Evolutionary conservation across 2,329 filamentous ascomycete genomes (phyloP).

Genomic region (Stenocarpella maydis): DNA sequence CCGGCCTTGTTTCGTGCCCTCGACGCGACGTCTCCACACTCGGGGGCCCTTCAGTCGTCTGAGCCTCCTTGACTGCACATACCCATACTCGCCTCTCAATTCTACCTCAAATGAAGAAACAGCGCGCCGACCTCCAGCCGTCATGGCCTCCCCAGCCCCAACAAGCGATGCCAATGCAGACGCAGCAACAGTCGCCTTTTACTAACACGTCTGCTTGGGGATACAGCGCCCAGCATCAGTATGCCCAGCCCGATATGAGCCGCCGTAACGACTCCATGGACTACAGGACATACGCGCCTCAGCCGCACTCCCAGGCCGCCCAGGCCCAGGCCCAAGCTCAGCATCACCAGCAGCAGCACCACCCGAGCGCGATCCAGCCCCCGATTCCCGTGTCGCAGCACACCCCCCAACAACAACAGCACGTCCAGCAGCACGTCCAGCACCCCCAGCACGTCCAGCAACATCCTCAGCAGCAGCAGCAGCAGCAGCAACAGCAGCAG

Average conservation of each 20-base stretch:
- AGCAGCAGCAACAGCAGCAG: constrained; percentile 44
- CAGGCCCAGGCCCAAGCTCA: constrained; percentile 34
- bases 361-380: constrained; percentile 34
- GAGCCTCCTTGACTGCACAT: background rate
- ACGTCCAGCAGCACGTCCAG: constrained; percentile 31
- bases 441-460: constrained; percentile 37
- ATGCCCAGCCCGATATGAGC: constrained; percentile 58
- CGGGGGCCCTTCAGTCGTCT: constrained; percentile 5
- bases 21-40: constrained; percentile 28
- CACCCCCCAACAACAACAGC: constrained; percentile 32
- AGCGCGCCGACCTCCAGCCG: constrained; percentile 38
- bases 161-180: constrained; percentile 42
- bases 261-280: constrained; percentile 43
- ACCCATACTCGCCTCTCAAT: background rate
- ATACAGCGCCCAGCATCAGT: constrained; percentile 55
- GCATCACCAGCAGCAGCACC: constrained; percentile 39
- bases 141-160: constrained; percentile 44
- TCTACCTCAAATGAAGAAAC: constrained; percentile 38
- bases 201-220: constrained; percentile 48
- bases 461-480: constrained; percentile 38
- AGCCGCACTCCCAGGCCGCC: constrained; percentile 29
- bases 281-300: constrained; percentile 38
- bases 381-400: constrained; percentile 36
- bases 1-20: constrained; percentile 24
- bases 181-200: constrained; percentile 41